Conservation (phyloP, 2,329 filamentous ascomycete species). For the Coniochaeta pulveracea region DNA sequence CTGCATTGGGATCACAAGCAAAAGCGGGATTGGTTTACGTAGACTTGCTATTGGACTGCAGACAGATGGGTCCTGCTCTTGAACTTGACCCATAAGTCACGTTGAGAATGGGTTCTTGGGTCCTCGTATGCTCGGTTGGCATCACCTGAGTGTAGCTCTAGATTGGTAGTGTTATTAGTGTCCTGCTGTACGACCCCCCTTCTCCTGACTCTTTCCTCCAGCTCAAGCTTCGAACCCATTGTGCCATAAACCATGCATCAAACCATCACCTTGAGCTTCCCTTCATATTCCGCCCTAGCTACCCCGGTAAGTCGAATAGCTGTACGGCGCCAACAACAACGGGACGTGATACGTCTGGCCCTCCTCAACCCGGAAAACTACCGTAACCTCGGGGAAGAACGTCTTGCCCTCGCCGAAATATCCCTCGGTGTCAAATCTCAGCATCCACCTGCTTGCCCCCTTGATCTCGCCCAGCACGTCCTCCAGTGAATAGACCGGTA, state of each 20-base stretch:
- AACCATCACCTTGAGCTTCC: not conserved
- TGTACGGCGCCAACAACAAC: slow-evolving; percentile 64
- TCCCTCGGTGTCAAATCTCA: slow-evolving; percentile 60
- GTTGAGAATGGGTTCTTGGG: too few species aligned
- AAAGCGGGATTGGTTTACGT: not conserved
- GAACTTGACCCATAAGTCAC: too few species aligned
- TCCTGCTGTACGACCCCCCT: slow-evolving; percentile 2
- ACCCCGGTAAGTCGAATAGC: slow-evolving; percentile 73
- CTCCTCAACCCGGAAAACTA: slow-evolving; percentile 39
- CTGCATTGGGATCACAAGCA: not conserved
- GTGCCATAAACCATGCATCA: not conserved
- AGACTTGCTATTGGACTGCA: too few species aligned
- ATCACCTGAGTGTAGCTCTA: too few species aligned
- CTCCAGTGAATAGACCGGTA: slow-evolving; percentile 45
- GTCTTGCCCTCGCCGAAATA: slow-evolving; percentile 54
- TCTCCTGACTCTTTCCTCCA: not conserved
- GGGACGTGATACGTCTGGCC: slow-evolving; percentile 72
- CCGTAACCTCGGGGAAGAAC: slow-evolving; percentile 49
- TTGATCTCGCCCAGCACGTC: slow-evolving; percentile 36
- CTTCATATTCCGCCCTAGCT: slow-evolving; percentile 35
- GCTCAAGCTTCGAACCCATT: not conserved
- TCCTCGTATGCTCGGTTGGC: too few species aligned
- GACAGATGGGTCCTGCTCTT: too few species aligned
- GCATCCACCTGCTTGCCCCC: slow-evolving; percentile 47
- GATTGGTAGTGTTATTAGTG: too few species aligned